Base-by-base conservation (phyloP, 805 yeast species). In the Yarrowia sp. region DNA sequence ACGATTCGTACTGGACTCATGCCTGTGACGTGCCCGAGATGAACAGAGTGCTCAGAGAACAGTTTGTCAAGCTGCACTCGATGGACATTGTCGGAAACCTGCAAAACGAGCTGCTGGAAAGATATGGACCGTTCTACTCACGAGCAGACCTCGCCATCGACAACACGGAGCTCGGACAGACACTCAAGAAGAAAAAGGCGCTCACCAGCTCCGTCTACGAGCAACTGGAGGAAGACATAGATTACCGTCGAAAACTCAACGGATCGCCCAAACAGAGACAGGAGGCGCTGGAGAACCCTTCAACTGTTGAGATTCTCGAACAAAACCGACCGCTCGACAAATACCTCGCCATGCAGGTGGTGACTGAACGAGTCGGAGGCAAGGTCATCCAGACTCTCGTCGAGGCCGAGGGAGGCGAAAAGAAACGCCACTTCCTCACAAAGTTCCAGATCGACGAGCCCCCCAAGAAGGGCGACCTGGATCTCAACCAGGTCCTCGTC, bases 1-100 rank as follows among this genome's bases (percentile, higher is more conserved):
- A 94, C 78, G 99, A 94, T 77, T 94, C 98, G 0, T 94, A 91
- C 77, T 94, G 99, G 99, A 92, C 98, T 0, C 98, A 95, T 77
- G 98, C 99, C 1, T 81, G 86, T 63, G 94, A 91, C 76, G 87
- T 94, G 50, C 88, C 87, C 70, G 76, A 75, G 3, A 88, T 94
- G 95, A 91, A 88, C 77, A 74, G 73, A 14, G 80, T 85, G 55
- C 80, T 95, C 72, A 85, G 99, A 75, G 88, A 89, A 45, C 88
- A 90, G 70, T 94, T 94, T 77, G 89, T 95, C 71, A 80, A 84
- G 66, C 81, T 94, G 69, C 98, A 94, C 77, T 85, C 85, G 70
- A 88, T 84, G 41, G 89, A 92, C 77, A 82, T 93, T 73, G 85
- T 94, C 74, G 85, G 83, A 41, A 85, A 86, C 73, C 82, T 95